Evolutionary conservation across 345 rosid species (phyloP), one percentile per base, ranked within the genome.

Genomic region (Eucalyptus erythrocorys): DNA sequence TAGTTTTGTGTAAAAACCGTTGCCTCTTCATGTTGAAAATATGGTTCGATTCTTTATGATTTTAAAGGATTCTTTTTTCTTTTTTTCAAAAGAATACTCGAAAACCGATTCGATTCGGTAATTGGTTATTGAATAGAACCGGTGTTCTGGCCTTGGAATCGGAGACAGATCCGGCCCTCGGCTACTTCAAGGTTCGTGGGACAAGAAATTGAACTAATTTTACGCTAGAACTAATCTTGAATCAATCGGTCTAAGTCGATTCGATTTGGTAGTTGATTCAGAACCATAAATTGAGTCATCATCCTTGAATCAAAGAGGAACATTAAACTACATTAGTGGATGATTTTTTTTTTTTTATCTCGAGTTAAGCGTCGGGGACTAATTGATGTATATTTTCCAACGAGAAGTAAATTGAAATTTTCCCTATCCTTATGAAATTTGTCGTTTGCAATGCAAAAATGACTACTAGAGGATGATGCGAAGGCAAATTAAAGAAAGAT

Each of bases 81-180:
- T 15, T 49, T 49, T 49, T 1, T 15, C 7, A 15, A 15, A 49
- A 49, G 3, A 49, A 49, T 7, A 49, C 0, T 49, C 2, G 7
- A 49, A 1, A 49, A 49, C 1, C 2, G 3, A 49, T 14, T 49
- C 1, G 17, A 14, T 49, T 49, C 1, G 3, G 0, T 49, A 49
- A 49, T 15, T 0, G 0, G 0, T 15, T 49, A 49, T 49, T 49
- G 3, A 49, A 6, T 2, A 1, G 7, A 15, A 49, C 1, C 0
- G 3, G 0, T 49, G 51, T 49, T 49, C 1, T 0, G 0, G 0
- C 7, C 7, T 49, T 49, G 3, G 7, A 49, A 49, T 13, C 3
- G 0, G 3, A 48, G 3, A 49, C 7, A 0, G 1, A 49, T 14
- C 7, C 7, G 0, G 19, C 15, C 19, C 51, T 15, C 14, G 3